A percentile compares a stretch with the other conserved stretches of the same genome.
Evolutionary conservation across 2,329 filamentous ascomycete species (phyloP).

Genomic region (Colletotrichum falcatum): DNA sequence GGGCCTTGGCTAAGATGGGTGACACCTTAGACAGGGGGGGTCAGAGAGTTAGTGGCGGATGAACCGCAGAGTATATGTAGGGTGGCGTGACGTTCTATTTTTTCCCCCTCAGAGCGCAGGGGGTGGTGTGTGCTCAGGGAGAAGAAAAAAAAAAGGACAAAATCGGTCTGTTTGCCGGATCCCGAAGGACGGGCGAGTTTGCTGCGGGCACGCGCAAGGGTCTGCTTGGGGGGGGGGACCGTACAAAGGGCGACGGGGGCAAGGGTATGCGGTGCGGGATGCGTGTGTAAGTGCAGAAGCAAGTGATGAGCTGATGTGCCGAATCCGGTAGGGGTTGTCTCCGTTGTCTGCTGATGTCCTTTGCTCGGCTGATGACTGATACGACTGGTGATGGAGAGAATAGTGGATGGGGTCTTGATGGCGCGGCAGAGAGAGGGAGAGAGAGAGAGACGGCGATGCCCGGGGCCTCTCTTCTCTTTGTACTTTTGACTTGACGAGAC

Average conservation of each 20-base stretch:
- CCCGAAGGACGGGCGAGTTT: constrained; percentile 37
- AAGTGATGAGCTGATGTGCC: constrained; percentile 11
- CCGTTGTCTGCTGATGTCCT: constrained; percentile 15
- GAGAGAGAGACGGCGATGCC: not conserved
- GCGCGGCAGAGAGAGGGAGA: no score
- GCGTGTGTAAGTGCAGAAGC: constrained; percentile 14
- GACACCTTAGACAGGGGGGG: constrained; percentile 37
- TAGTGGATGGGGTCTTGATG: not conserved
- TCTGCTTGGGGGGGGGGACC: not conserved
- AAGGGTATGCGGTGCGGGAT: not conserved
- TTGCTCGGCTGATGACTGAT: constrained; percentile 5
- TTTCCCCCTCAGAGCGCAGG: constrained; percentile 17
- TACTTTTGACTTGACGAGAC: constrained; percentile 4
- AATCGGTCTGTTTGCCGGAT: constrained; percentile 34
- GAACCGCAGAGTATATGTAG: constrained; percentile 11
- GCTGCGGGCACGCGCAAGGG: constrained; percentile 15
- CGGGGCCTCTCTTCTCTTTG: constrained; percentile 20
- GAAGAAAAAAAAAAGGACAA: constrained; percentile 17
- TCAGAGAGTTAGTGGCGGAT: constrained; percentile 12
- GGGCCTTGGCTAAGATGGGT: constrained; percentile 36
- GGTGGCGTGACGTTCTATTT: constrained; percentile 29
- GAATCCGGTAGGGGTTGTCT: constrained; percentile 4
- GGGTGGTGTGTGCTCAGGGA: constrained; percentile 1
- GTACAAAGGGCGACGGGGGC: constrained; percentile 11
- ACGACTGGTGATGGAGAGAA: not conserved